Evolutionary conservation across 768 basidiomycete genomes (phyloP).

Genomic region (Rhodosporidiobolus sp.): DNA sequence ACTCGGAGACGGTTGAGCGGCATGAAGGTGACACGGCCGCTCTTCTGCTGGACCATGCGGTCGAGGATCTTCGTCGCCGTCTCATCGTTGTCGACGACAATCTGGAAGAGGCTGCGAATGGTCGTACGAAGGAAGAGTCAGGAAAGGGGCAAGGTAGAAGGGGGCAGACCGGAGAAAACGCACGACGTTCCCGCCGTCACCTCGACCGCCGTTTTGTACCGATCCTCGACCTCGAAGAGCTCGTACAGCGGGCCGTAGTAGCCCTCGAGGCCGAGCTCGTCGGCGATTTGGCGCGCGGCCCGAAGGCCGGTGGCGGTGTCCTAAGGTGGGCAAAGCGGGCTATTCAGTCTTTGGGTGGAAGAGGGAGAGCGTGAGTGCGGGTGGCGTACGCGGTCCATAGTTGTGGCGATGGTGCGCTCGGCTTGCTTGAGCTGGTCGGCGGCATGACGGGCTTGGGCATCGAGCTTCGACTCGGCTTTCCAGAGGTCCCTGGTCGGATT

Average conservation of each 20-base stretch:
- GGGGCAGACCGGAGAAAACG: slow-evolving; percentile 1
- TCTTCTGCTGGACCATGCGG: slow-evolving; percentile 87
- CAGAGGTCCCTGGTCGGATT: slow-evolving; percentile 64
- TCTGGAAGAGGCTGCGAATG: slow-evolving; percentile 75
- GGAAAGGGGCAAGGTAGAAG: no score
- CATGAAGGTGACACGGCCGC: slow-evolving; percentile 95
- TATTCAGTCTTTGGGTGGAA: background rate
- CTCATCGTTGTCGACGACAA: slow-evolving; percentile 94
- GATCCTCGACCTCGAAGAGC: slow-evolving; percentile 85
- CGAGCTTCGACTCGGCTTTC: slow-evolving; percentile 88
- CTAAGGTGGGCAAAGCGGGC: slow-evolving; percentile 51
- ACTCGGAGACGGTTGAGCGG: slow-evolving; percentile 91
- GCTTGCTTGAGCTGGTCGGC: slow-evolving; percentile 74
- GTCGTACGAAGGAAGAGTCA: no score
- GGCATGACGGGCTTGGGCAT: slow-evolving; percentile 70
- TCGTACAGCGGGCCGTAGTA: slow-evolving; percentile 93
- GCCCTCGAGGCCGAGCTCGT: slow-evolving; percentile 68
- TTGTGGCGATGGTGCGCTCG: slow-evolving; percentile 72
- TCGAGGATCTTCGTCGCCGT: slow-evolving; percentile 89
- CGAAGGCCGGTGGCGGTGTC: slow-evolving; percentile 85
- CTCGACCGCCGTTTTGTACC: slow-evolving; percentile 88
- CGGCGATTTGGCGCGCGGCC: slow-evolving; percentile 78
- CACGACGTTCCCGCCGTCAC: slow-evolving; percentile 94
- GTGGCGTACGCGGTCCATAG: slow-evolving; percentile 86
- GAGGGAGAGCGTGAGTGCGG: no score